Base-by-base conservation (phyloP, 2,329 filamentous ascomycete species). In the Fusarium chuoi region DNA sequence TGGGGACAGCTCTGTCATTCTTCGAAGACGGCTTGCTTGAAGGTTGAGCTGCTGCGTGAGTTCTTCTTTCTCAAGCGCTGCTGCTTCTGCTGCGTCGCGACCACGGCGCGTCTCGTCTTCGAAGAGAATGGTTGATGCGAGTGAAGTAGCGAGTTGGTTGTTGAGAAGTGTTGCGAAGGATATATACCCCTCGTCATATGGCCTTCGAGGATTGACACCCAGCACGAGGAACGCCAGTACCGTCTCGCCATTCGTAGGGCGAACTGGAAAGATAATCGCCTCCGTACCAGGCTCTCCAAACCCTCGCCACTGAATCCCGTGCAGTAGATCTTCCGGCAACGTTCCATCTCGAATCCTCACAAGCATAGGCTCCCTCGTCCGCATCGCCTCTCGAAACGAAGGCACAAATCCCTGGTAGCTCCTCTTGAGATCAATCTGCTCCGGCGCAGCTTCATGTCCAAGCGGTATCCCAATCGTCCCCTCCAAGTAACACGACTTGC, bases 161-260 rank as follows among this genome's bases (percentile, higher is more conserved):
- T 82, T 83, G 1, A 85, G 71, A 57, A 83, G 75, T 28, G 75
- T 86, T 6, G 91, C 83, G 68, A 92, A 92, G 0, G 89, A 81
- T 56, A 85, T 86, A 74, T 93, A 94, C 60, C 92, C 90, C 55
- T 91, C 89, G 75, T 94, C 92, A 66, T 92, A 93, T 0, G 91
- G 91, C 41, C 91, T 84, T 28, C 91, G 84, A 9, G 92, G 91
- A 74, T 93, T 93, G 13, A 93, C 85, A 3, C 91, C 91, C 45
- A 94, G 83, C 4, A 93, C 85, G 4, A 94, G 82, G 61, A 93
- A 89, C 0, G 91, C 92, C 39, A 93, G 84, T 0, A 89, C 89
- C 4, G 86, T 86, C 48, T 93, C 91, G 10, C 84, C 90, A 4
- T 89, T 92, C 0, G 91, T 86, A 3, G 85, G 90, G 57, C 92